Evolutionary conservation across 306 rosid genomes (phyloP).

Genomic region (Fagus crenata): DNA sequence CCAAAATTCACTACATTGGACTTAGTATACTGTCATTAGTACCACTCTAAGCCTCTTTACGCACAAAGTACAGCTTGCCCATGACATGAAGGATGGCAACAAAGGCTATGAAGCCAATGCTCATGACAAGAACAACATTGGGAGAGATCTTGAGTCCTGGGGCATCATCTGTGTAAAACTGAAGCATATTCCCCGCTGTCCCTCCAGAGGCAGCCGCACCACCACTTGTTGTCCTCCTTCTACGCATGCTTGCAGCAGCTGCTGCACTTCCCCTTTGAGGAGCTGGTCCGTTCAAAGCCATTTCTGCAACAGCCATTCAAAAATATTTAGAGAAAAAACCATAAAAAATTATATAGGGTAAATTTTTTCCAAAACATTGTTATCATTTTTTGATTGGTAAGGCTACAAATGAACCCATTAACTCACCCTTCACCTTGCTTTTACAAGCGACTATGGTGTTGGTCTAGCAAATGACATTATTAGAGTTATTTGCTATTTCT

Average conservation of each 20-base stretch:
- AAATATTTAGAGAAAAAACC: not conserved
- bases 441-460: too few relatives aligned
- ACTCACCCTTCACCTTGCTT: too few relatives aligned
- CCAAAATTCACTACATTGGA: constrained; percentile 23
- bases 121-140: constrained; percentile 88
- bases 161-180: constrained; percentile 91
- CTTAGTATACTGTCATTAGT: not conserved
- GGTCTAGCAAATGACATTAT: not conserved
- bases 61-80: constrained; percentile 93
- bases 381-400: not conserved
- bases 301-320: constrained; percentile 44
- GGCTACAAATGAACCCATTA: too few relatives aligned
- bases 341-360: not conserved
- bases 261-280: constrained; percentile 96
- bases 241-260: constrained; percentile 85
- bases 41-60: constrained; percentile 51
- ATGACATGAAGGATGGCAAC: constrained; percentile 89
- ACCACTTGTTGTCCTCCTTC: constrained; percentile 66
- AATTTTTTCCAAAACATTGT: not conserved
- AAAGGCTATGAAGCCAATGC: constrained; percentile 91
- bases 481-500: not conserved
- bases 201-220: constrained; percentile 61
- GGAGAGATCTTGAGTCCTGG: constrained; percentile 94
- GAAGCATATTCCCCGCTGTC: constrained; percentile 86
- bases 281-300: constrained; percentile 78